These are phyloP conservation scores for Thuja plicata DNA, from an alignment of 83 land plant species.

Conservation along the genomic window DNA sequence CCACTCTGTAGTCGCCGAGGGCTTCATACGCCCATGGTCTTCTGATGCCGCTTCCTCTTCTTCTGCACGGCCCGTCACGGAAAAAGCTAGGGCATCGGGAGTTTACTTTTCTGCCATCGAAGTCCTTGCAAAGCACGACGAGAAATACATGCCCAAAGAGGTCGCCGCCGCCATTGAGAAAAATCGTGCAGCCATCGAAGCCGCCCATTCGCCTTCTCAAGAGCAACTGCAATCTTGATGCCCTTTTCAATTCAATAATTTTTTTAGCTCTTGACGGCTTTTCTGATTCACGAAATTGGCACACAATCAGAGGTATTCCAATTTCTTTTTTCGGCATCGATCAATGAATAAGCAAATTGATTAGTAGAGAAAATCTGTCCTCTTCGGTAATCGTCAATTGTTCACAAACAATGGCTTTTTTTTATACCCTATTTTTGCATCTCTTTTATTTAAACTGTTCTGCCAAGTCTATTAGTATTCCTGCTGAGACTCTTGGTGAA, in stretches of 20 bases:
- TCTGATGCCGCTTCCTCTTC: conserved; percentile 20
- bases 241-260: background rate
- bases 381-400: background rate
- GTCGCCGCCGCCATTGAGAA: conserved; percentile 78
- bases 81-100: conserved; percentile 57
- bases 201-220: conserved; percentile 10
- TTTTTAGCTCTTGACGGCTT: background rate
- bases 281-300: background rate
- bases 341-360: background rate
- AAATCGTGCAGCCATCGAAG: conserved; percentile 61
- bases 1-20: conserved; percentile 88
- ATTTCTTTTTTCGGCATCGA: background rate
- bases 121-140: conserved; percentile 92
- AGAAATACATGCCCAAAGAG: conserved; percentile 91
- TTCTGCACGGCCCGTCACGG: conserved; percentile 18
- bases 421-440: background rate
- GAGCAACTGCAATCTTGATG: background rate
- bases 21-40: conserved; percentile 57
- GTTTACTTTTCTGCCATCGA: conserved; percentile 71
- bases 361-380: background rate
- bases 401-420: background rate
- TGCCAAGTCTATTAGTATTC: background rate
- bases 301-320: background rate
- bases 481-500: background rate
- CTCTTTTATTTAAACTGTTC: background rate